Evolutionary conservation across 768 basidiomycete genomes (phyloP), one percentile per base, ranked within the genome.

Genomic region (Leccinum longicurvipes): DNA sequence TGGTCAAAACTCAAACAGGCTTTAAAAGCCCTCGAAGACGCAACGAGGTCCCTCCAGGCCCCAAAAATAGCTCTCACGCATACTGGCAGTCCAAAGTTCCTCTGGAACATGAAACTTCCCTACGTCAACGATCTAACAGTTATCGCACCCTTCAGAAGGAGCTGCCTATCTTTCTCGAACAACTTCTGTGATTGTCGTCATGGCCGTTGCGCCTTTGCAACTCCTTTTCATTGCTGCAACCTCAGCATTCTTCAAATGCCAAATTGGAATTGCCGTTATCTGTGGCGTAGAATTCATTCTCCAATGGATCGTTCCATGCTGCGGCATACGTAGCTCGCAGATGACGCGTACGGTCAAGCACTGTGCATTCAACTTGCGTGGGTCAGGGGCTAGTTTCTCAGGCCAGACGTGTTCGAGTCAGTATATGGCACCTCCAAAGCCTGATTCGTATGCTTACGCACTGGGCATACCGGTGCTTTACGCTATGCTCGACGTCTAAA

Each of bases 21-120:
- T 64, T 69, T 69, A 47, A 68, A 65, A 65, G 59, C 60, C 63
- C 25, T 55, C 28, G 11, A 46, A 32, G 47, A 51, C 28, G 61
- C 63, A 67, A 67, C 67, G 65, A 69, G 66, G 66, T 55, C 19
- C 27, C 34, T 44, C 29, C 8, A 15, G 15, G 24, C 60, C 60
- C 67, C 63, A 57, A 65, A 67, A 63, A 65, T 65, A 58, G 56
- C 42, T 67, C 61, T 59, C 66, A 68, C 64, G 64, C 63, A 32
- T 53, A 11, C 23, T 44, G 44, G 32, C 27, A 29, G 15, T 28
- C 45, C 50, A 58, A 53, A 51, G 56, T 60, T 46, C 59, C 44
- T 11, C 47, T 58, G 28, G 63, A 65, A 68, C 55, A 63, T 59
- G 54, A 61, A 61, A 49, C 31, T 45, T 44, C 21, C 32, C 48